These are phyloP conservation scores for Diatrype stigma DNA, from an alignment of 2,329 filamentous ascomycete species.

Conservation along the genomic window DNA sequence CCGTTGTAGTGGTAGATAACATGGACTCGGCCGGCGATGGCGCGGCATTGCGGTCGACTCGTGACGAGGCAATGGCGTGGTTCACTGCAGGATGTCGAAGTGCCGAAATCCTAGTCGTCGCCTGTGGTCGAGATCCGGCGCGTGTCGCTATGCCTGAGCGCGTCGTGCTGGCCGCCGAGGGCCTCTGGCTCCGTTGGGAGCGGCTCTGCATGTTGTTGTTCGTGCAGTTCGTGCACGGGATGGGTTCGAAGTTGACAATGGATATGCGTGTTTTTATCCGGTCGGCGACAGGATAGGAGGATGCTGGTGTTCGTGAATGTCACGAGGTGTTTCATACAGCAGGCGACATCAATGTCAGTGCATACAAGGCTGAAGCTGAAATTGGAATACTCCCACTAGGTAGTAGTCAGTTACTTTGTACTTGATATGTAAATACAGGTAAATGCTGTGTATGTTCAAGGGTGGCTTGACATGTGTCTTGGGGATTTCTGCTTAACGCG, in stretches of 20 bases:
- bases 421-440: too few species aligned
- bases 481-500: too few species aligned
- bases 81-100: conserved; percentile 22
- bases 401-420: too few species aligned
- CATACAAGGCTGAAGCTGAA: too few species aligned
- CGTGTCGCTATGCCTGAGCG: conserved; percentile 18
- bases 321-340: too few species aligned
- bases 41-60: conserved; percentile 39
- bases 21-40: conserved; percentile 70
- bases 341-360: too few species aligned
- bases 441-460: too few species aligned
- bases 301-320: too few species aligned
- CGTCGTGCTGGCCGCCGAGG: conserved; percentile 19
- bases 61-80: conserved; percentile 18
- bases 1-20: conserved; percentile 53
- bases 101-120: conserved; percentile 16
- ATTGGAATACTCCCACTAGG: too few species aligned
- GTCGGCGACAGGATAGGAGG: neutral
- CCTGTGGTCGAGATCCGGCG: conserved; percentile 16
- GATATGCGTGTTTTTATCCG: neutral
- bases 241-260: neutral
- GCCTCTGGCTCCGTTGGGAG: conserved; percentile 27
- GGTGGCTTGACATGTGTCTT: too few species aligned
- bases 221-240: neutral
- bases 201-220: conserved; percentile 25